Conservation (phyloP, 2,329 filamentous ascomycete species). For the Sclerotiophoma versabilis region DNA sequence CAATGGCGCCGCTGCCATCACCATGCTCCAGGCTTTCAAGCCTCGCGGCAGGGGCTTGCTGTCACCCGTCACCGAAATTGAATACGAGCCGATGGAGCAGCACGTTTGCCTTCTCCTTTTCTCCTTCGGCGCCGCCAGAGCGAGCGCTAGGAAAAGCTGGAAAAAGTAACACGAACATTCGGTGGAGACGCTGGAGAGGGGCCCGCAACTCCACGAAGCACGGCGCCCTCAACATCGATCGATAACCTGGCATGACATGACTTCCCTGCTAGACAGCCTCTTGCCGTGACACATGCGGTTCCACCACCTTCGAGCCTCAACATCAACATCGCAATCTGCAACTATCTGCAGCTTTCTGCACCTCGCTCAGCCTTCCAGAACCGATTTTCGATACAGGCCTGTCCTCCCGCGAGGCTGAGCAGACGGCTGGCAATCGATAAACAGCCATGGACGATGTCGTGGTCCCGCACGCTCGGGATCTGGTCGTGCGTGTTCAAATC, state of each 20-base stretch:
- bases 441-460: conserved; percentile 4
- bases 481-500: conserved; percentile 12
- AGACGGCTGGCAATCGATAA: conserved; percentile 31
- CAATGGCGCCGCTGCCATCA: conserved; percentile 18
- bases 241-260: conserved; percentile 8
- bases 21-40: conserved; percentile 1
- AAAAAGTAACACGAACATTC: conserved; percentile 24
- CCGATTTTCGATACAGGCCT: neutral
- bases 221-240: conserved; percentile 22
- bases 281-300: conserved; percentile 13
- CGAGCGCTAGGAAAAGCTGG: conserved; percentile 26
- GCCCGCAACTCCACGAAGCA: conserved; percentile 25
- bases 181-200: conserved; percentile 23
- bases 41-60: conserved; percentile 22
- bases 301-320: conserved; percentile 24
- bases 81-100: conserved; percentile 16
- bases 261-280: neutral
- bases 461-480: conserved; percentile 19
- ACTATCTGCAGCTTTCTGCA: neutral
- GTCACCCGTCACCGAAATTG: conserved; percentile 18
- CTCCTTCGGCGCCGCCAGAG: conserved; percentile 4
- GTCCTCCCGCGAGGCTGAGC: conserved; percentile 18
- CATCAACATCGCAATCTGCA: conserved; percentile 6
- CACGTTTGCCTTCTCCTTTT: conserved; percentile 19
- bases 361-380: conserved; percentile 18